A percentile compares a stretch with the other conserved stretches of the same genome.
Conservation (phyloP, 1,139 yeast species). For the Magnusiomyces fungicola region DNA sequence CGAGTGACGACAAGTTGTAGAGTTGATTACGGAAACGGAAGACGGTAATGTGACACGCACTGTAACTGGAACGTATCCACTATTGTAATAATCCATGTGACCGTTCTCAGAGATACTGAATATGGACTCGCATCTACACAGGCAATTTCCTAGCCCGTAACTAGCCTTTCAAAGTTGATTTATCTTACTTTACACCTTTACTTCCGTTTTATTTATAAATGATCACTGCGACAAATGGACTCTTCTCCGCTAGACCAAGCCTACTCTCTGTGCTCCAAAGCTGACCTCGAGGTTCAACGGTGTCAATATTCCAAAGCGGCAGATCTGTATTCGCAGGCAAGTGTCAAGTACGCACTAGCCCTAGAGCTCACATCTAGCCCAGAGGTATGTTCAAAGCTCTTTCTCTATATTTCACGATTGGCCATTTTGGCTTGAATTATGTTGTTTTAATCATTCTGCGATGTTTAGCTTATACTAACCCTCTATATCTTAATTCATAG, state of each 20-base stretch:
- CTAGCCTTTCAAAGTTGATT: too few species aligned
- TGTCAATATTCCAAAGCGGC: conserved; percentile 16
- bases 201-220: background rate
- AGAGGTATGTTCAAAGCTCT: conserved; percentile 9
- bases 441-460: too few species aligned
- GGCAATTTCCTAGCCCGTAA: too few species aligned
- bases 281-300: conserved; percentile 14
- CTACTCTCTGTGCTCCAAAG: conserved; percentile 13
- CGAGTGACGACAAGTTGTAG: too few species aligned
- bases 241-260: conserved; percentile 11
- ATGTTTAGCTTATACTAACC: background rate
- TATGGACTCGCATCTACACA: too few species aligned
- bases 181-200: too few species aligned
- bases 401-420: background rate
- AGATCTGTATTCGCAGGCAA: conserved; percentile 12
- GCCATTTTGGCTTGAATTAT: too few species aligned
- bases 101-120: too few species aligned
- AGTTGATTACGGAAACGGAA: too few species aligned
- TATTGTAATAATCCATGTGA: too few species aligned
- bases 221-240: background rate
- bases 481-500: conserved; percentile 1
- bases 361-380: conserved; percentile 12
- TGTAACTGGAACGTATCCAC: too few species aligned
- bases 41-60: too few species aligned
- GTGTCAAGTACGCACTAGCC: conserved; percentile 13